Conservation (phyloP, 805 yeast species). For the Naumovozyma baii region DNA sequence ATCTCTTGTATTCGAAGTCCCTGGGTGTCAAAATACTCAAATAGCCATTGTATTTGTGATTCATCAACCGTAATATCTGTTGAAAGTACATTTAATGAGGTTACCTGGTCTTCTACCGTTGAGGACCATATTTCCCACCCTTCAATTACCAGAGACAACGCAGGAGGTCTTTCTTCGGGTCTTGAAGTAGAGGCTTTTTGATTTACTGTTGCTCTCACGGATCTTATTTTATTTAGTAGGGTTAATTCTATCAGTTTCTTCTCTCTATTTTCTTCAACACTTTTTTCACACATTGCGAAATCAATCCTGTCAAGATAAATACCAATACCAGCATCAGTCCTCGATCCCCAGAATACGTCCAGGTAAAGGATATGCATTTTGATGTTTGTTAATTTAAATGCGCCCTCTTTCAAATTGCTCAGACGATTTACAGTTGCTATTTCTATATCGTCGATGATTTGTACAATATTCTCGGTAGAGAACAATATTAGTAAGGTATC, state of each 20-base stretch:
- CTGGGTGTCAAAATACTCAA: conserved; percentile 13
- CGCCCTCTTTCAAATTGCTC: conserved; percentile 22
- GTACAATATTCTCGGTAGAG: conserved; percentile 34
- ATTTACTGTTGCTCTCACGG: conserved; percentile 15
- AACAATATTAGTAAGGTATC: conserved; percentile 31
- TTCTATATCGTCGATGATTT: conserved; percentile 58
- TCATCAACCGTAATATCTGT: conserved; percentile 27
- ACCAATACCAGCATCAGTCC: conserved; percentile 12
- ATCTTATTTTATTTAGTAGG: conserved; percentile 10
- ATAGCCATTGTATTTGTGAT: conserved; percentile 31
- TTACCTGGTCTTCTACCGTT: conserved; percentile 9
- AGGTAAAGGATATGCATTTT: conserved; percentile 12
- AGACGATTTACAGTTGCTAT: conserved; percentile 43
- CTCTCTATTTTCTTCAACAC: conserved; percentile 13
- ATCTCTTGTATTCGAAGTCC: conserved; percentile 6
- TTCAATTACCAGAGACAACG: conserved; percentile 20
- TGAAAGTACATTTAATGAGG: conserved; percentile 25
- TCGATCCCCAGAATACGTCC: conserved; percentile 18
- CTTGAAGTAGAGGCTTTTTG: conserved; percentile 4
- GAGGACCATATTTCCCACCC: conserved; percentile 26
- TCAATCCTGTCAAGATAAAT: conserved; percentile 16
- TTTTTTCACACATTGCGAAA: conserved; percentile 15
- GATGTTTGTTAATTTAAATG: conserved; percentile 7
- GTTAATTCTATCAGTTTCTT: conserved; percentile 9
- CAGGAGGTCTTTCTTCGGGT: conserved; percentile 19